Evolutionary conservation across 2,329 filamentous ascomycete species (phyloP).

Genomic region (Aspergillus glaucus): DNA sequence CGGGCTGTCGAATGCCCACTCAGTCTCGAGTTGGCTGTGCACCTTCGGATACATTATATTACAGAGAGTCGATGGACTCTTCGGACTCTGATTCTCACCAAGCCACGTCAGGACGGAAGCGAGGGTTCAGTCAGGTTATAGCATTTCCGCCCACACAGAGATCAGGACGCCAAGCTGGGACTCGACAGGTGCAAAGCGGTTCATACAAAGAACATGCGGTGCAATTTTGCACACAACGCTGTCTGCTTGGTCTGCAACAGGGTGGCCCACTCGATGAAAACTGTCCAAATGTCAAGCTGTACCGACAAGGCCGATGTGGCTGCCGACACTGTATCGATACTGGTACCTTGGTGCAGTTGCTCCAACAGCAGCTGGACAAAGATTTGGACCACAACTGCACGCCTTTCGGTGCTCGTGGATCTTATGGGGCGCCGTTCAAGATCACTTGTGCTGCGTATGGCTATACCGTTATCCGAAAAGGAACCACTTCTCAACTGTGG

Average conservation of each 20-base stretch:
- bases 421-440: conserved; percentile 24
- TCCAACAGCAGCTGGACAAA: conserved; percentile 21
- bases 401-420: conserved; percentile 16
- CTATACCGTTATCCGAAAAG: conserved; percentile 25
- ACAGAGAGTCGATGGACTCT: background rate
- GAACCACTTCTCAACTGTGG: conserved; percentile 12
- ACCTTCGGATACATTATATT: background rate
- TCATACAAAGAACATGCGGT: background rate
- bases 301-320: conserved; percentile 7
- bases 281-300: conserved; percentile 20
- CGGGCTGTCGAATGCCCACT: background rate
- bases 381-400: conserved; percentile 20
- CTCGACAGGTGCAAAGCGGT: background rate
- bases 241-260: conserved; percentile 19
- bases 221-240: conserved; percentile 21
- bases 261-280: conserved; percentile 12
- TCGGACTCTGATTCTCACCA: background rate
- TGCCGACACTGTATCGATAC: conserved; percentile 11
- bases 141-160: background rate
- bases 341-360: conserved; percentile 10
- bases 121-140: background rate
- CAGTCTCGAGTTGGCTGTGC: background rate
- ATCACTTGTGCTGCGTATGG: conserved; percentile 19
- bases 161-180: background rate
- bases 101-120: background rate